Conservation (phyloP, 805 yeast genomes). For the Candida railenensis region DNA sequence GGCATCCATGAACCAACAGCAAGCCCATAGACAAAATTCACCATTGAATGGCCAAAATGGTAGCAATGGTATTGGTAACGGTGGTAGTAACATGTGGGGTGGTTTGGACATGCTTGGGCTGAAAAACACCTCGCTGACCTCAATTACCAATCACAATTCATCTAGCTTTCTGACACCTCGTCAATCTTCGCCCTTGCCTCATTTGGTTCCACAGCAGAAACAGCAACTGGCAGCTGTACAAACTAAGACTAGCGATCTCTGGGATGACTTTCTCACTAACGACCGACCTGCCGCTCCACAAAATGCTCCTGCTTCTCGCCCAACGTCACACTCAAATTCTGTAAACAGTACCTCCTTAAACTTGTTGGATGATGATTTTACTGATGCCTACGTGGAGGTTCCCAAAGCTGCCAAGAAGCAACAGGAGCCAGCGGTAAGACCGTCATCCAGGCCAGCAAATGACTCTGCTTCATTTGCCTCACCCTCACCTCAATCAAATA, state of each 20-base stretch:
- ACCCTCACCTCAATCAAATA: not conserved
- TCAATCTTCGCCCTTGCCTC: not conserved
- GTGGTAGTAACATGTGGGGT: constrained; percentile 30
- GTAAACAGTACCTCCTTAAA: constrained; percentile 8
- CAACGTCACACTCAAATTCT: constrained; percentile 5
- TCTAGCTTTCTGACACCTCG: not conserved
- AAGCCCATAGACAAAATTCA: not conserved
- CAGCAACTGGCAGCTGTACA: not conserved
- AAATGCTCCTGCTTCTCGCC: not conserved
- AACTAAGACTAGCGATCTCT: not conserved
- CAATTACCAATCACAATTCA: not conserved
- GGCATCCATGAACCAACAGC: constrained; percentile 6
- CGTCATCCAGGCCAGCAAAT: not conserved
- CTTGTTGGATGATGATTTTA: constrained; percentile 43
- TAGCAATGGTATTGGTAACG: too few species aligned
- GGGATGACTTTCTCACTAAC: not conserved
- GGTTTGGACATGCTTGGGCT: constrained; percentile 34
- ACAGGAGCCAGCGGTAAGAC: not conserved
- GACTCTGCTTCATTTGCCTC: too few species aligned
- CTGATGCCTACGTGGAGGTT: constrained; percentile 30
- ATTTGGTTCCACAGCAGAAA: not conserved
- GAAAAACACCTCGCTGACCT: not conserved
- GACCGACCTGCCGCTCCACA: not conserved
- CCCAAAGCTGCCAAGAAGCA: not conserved
- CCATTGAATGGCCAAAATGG: constrained; percentile 1